A percentile compares a stretch with the other conserved stretches of the same genome.
Conservation (phyloP, 208 protist genomes). For the Tetramitus jugosus region DNA sequence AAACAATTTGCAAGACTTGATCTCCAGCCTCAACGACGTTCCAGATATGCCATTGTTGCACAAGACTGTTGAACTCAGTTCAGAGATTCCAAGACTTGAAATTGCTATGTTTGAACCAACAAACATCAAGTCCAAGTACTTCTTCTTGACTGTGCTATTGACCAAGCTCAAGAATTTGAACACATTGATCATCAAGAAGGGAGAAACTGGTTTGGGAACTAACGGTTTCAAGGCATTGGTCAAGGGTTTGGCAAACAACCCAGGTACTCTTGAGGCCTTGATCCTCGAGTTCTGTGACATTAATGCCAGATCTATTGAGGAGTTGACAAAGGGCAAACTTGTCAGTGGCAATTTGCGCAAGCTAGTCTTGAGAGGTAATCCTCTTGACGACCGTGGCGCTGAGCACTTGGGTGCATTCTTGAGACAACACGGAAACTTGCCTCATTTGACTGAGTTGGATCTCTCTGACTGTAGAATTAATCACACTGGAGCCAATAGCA, state of each 20-base stretch:
- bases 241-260: neutral
- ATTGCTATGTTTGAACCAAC: conserved; percentile 15
- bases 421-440: neutral
- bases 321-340: neutral
- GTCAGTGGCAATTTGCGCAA: neutral
- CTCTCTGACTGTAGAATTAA: neutral
- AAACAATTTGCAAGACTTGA: conserved; percentile 1
- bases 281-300: conserved; percentile 8
- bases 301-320: neutral
- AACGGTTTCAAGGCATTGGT: conserved; percentile 2
- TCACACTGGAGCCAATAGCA: neutral
- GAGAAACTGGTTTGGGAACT: neutral
- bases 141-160: neutral
- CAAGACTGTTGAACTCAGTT: neutral
- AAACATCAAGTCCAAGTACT: conserved; percentile 6
- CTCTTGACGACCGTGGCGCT: neutral
- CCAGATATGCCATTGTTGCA: neutral
- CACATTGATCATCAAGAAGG: neutral
- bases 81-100: conserved; percentile 20
- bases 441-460: neutral
- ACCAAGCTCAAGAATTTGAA: conserved; percentile 1
- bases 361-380: neutral
- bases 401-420: neutral
- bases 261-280: neutral
- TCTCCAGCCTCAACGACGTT: neutral